Evolutionary conservation across 257 asterid species (phyloP).

Genomic region (Salvia miltiorrhiza): DNA sequence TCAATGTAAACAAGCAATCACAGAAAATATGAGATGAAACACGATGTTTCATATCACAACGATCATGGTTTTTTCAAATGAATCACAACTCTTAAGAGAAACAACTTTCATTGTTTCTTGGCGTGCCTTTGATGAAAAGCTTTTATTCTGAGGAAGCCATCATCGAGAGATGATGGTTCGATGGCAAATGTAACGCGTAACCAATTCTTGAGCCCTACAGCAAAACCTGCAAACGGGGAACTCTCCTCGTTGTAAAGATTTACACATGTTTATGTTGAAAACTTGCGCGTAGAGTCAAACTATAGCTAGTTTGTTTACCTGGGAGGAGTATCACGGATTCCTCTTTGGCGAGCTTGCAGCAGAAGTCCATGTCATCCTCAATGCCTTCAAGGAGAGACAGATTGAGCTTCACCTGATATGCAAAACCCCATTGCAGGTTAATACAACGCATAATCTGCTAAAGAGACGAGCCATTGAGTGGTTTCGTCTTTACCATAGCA

Average conservation of each 20-base stretch:
- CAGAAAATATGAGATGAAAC: too few relatives aligned
- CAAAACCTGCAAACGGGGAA: constrained; percentile 38
- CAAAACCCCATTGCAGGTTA: too few relatives aligned
- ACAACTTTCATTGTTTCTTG: constrained; percentile 63
- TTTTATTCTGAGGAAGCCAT: constrained; percentile 56
- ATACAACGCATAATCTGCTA: too few relatives aligned
- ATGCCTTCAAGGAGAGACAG: constrained; percentile 49
- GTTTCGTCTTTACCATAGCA: constrained; percentile 50
- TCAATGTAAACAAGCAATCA: too few relatives aligned
- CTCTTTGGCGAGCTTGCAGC: constrained; percentile 65
- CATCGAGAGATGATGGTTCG: constrained; percentile 65
- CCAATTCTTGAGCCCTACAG: constrained; percentile 79
- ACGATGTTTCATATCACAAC: too few relatives aligned
- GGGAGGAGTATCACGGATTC: constrained; percentile 73
- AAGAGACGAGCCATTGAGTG: too few relatives aligned
- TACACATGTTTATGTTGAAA: not conserved
- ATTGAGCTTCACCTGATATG: constrained; percentile 41
- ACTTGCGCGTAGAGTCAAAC: not conserved
- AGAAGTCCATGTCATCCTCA: constrained; percentile 69
- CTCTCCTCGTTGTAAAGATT: not conserved
- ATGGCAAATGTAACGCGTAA: constrained; percentile 65
- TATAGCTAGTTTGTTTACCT: constrained; percentile 36
- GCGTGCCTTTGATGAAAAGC: constrained; percentile 60
- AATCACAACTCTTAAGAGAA: too few relatives aligned
- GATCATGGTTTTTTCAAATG: too few relatives aligned